Evolutionary conservation across 179 eudicot species (phyloP), one percentile per base, ranked within the genome.

Genomic region (Silene noctiflora): DNA sequence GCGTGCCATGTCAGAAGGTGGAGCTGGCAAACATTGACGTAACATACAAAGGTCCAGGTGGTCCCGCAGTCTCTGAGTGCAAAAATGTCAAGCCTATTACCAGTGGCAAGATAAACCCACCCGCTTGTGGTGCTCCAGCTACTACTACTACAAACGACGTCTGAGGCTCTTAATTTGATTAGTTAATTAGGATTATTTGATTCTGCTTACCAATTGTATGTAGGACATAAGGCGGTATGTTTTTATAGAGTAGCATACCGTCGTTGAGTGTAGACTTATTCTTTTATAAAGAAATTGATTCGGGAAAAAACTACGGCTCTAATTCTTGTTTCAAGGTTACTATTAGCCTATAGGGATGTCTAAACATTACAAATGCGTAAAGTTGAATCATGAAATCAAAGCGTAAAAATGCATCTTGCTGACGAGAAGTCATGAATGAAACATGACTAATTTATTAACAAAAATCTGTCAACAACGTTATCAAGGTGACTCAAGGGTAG

Each of bases 11-110:
- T 25, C 64, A 79, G 13, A 73, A 69, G 35, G 83, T 84, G 4
- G 46, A 72, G 61, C 71, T 84, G 11, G 44, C 39, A 1, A 82
- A 84, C 60, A 84, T 84, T 2, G 78, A 84, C 75, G 21, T 84
- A 77, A 31, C 31, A 7, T 76, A 69, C 74, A 76, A 0, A 6
- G 86, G 84, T 19, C 10, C 2, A 3, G 81, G 48, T 16, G 84
- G 84, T 17, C 77, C 77, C 0, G 81, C 82, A 1, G 74, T 76
- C 3, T 84, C 81, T 29, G 20, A 55, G 24, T 84, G 87, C 56
- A 78, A 79, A 65, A 62, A 62, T 60, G 83, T 84, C 1, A 79
- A 76, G 76, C 87, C 87, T 8, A 20, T 22, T 7, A 42, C 16
- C 9, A 19, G 13, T 7, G 84, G 87, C 66, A 78, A 64, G 74